Base-by-base conservation (phyloP, 345 rosid genomes). In the Ricinus communis region DNA sequence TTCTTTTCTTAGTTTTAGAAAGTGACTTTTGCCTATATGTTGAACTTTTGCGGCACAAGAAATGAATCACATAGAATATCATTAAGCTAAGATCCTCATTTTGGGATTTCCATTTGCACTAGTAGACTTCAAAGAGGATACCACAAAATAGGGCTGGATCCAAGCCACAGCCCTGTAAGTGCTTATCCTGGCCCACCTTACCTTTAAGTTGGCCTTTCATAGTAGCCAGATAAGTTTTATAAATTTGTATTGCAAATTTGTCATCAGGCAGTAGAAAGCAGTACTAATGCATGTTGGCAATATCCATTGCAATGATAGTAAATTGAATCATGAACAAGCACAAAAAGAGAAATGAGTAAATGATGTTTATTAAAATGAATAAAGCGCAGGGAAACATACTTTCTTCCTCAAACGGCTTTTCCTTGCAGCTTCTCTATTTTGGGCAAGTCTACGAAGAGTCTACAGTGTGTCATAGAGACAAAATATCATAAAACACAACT, bases 371-470 rank as follows among this genome's bases (percentile, higher is more conserved):
- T 30, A 47, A 31, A 59, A 58, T 40, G 41, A 47, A 13, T n/a
- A n/a, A 72, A 50, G 16, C 57, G 16, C 60, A 21, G 47, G 55
- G 1, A 38, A 25, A 60, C 82, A 54, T 82, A 92, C 98, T 80
- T 94, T 91, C 84, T 94, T 94, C 81, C 98, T 84, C 66, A 94
- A 75, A 72, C 98, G 87, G 77, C 98, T 94, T 85, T 94, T 94
- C 79, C 98, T 87, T 50, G 98, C 98, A 31, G 98, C 98, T 82
- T 94, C 98, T 1, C 97, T 93, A 77, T 94, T 94, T 82, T 94
- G 98, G 74, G 98, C 98, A 74, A 94, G 96, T 78, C 97, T 86
- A 58, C 97, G 95, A 79, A 94, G 93, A 56, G 93, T 88, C 97
- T 93, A 87, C 70, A 70, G 78, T 78, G 71, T 74, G 70, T 77